These are phyloP conservation scores for Jatropha podagrica DNA, from an alignment of 441 rosid species.

Conservation along the genomic window DNA sequence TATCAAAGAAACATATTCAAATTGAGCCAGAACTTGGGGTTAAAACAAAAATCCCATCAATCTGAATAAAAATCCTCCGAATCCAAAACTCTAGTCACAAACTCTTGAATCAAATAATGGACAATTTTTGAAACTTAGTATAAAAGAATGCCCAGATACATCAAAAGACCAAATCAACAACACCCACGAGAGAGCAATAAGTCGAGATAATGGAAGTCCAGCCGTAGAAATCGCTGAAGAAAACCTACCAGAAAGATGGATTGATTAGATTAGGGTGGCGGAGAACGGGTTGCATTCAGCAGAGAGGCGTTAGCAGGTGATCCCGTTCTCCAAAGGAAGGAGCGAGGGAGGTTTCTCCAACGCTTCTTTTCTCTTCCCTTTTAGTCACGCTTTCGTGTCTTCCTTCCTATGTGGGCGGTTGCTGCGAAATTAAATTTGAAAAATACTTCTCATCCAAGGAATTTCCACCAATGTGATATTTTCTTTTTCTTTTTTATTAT, in stretches of 20 bases:
- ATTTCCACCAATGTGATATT: too few species aligned
- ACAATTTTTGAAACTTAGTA: neutral
- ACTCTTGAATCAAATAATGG: neutral
- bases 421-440: neutral
- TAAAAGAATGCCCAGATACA: neutral
- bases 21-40: neutral
- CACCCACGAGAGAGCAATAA: constrained; percentile 2
- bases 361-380: neutral
- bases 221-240: neutral
- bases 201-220: neutral
- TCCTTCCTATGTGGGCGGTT: neutral
- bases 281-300: constrained; percentile 18
- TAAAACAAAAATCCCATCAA: constrained; percentile 15
- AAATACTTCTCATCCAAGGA: too few species aligned
- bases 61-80: neutral
- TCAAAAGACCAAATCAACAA: neutral
- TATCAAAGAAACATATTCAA: constrained; percentile 17
- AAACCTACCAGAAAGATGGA: constrained; percentile 22
- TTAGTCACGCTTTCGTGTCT: neutral
- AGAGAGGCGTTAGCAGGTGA: neutral
- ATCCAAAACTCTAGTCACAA: neutral
- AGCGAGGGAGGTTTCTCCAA: neutral
- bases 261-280: neutral
- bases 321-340: constrained; percentile 21
- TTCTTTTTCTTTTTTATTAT: too few species aligned